Evolutionary conservation across 2,329 filamentous ascomycete genomes (phyloP).

Genomic region (Penicillium palitans): DNA sequence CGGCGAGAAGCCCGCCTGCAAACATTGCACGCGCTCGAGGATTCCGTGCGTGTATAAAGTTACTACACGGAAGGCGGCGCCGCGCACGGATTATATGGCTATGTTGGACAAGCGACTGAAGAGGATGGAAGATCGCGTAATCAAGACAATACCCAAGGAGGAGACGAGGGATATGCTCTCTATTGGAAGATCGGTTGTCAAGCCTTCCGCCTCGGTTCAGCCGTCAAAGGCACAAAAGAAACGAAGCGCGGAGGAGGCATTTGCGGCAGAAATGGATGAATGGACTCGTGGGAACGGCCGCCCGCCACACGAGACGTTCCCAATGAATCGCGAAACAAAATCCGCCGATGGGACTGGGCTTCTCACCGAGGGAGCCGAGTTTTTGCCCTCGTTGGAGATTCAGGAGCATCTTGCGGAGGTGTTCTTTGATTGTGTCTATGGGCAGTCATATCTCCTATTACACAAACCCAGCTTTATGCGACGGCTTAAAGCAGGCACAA

Average conservation of each 20-base stretch:
- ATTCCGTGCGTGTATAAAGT: constrained; percentile 98
- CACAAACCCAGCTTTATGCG: constrained; percentile 98
- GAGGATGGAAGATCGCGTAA: constrained; percentile 96
- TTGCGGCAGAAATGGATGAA: constrained; percentile 74
- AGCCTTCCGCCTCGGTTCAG: constrained; percentile 67
- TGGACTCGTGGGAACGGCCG: constrained; percentile 68
- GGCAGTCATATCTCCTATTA: constrained; percentile 88
- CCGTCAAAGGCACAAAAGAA: constrained; percentile 69
- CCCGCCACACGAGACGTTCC: constrained; percentile 50
- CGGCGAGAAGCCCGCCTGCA: constrained; percentile 95
- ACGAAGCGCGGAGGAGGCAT: constrained; percentile 81
- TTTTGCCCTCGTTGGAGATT: constrained; percentile 78
- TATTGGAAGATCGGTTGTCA: constrained; percentile 79
- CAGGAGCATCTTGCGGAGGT: constrained; percentile 92
- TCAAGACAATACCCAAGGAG: constrained; percentile 88
- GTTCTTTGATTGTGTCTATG: constrained; percentile 94
- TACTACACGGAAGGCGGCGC: constrained; percentile 88
- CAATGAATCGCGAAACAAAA: constrained; percentile 58
- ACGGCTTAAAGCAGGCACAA: constrained; percentile 68
- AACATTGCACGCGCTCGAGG: constrained; percentile 87
- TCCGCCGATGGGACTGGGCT: constrained; percentile 74
- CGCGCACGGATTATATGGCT: constrained; percentile 96
- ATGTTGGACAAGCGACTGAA: constrained; percentile 96
- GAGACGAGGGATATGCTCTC: constrained; percentile 68
- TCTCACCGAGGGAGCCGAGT: constrained; percentile 77